Evolutionary conservation across 306 rosid genomes (phyloP), one percentile per base, ranked within the genome.

Genomic region (Vigna mungo): DNA sequence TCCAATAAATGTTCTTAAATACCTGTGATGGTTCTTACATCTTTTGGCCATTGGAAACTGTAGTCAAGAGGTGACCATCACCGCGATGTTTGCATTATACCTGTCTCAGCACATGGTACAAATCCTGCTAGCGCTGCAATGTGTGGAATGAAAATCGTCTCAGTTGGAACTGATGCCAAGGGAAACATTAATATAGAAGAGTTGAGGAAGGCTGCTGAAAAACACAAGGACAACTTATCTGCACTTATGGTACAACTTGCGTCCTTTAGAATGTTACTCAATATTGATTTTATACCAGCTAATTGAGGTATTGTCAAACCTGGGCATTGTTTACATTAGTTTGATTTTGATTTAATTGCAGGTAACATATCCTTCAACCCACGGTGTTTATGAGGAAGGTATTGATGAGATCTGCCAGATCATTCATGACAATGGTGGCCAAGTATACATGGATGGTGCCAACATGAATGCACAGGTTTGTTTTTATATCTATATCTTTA

Each of bases 61-160:
- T 70, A 96, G 99, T 86, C 99, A 84, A 87, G 99, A 82, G 98
- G 99, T 25, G 94, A 94, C 84, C 92, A 82, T 76, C 98, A 93
- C 80, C 96, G 99, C 65, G 81, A 96, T 62, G 98, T 96, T 81
- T 96, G 99, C 88, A 93, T 96, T 9, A 96, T 96, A 51, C 99
- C 99, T 46, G 96, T 93, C 72, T 96, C 99, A 6, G 99, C 99
- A 37, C 99, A 96, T 73, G 99, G 99, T 67, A 96, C 99, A 37
- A 96, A 96, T 85, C 99, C 99, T 47, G 99, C 99, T 51, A 96
- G 99, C 80, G 99, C 99, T 79, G 99, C 99, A 30, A 96, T 96
- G 99, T 86, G 91, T 83, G 99, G 99, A 78, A 96, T 96, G 99
- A 91, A 93, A 82, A 96, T 96, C 69, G 99, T 96, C 72, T 25